A percentile compares a stretch with the other conserved stretches of the same genome.
phyloP scores from a whole-genome alignment of 192 early-diverging fungal genomes.

The Podila epicladia region DNA sequence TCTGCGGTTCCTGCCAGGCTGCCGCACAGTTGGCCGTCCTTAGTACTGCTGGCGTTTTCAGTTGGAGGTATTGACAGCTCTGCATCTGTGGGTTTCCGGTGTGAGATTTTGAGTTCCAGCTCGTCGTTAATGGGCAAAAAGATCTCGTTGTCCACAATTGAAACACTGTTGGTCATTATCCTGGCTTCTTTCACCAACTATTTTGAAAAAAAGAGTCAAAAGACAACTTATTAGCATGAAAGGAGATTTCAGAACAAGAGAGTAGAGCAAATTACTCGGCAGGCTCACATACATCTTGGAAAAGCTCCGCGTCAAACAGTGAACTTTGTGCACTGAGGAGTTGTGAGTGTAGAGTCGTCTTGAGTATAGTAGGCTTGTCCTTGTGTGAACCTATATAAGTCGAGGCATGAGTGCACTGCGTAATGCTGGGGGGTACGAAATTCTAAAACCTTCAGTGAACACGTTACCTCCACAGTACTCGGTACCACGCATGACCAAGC shows the following conservation, averaged over 20 bases:
- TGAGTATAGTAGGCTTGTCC: background rate
- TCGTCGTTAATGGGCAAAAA: constrained; percentile 43
- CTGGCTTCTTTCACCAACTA: constrained; percentile 40
- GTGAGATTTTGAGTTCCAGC: constrained; percentile 46
- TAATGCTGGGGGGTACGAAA: no score
- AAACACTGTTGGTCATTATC: constrained; percentile 34
- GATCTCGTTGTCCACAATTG: constrained; percentile 46
- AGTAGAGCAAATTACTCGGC: background rate
- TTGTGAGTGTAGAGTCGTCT: constrained; percentile 33
- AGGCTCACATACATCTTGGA: constrained; percentile 36
- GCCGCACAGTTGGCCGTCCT: constrained; percentile 1
- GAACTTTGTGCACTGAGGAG: constrained; percentile 54
- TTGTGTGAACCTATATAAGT: constrained; percentile 3
- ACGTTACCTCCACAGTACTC: constrained; percentile 16
- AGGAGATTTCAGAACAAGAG: background rate
- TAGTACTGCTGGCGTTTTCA: background rate
- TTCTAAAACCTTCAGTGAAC: background rate
- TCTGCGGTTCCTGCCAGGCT: constrained; percentile 17
- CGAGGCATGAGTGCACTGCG: no score
- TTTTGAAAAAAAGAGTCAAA: background rate
- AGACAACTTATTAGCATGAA: background rate
- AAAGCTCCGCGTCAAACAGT: constrained; percentile 60
- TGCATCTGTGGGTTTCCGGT: constrained; percentile 15
- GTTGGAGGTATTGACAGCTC: background rate
- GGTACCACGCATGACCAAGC: constrained; percentile 26